Conservation (phyloP, 1,139 yeast genomes). For the Yamadazyma conglobata region DNA sequence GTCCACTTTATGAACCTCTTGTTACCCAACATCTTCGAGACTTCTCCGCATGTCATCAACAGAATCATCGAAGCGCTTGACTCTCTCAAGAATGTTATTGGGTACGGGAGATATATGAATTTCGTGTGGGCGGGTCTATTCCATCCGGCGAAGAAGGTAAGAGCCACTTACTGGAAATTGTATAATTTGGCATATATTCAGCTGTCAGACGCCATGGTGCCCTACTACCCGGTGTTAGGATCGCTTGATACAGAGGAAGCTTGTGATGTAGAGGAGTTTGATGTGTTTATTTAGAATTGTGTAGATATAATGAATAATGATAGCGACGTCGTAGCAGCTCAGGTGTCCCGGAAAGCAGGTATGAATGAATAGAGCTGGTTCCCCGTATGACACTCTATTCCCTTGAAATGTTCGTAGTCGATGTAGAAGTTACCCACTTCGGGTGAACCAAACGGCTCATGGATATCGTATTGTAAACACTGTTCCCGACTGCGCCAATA, state of each 20-base stretch:
- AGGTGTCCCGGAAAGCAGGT: background rate
- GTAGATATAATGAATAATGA: no score
- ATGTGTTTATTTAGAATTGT: slow-evolving; percentile 29
- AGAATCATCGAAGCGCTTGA: slow-evolving; percentile 82
- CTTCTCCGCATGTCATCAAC: slow-evolving; percentile 90
- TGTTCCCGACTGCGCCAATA: slow-evolving; percentile 1
- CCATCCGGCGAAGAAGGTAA: slow-evolving; percentile 88
- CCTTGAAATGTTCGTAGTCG: no score
- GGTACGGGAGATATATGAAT: slow-evolving; percentile 70
- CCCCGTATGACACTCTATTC: no score
- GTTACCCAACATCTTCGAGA: slow-evolving; percentile 83
- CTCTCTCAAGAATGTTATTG: slow-evolving; percentile 68
- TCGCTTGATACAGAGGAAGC: slow-evolving; percentile 10
- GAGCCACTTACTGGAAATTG: slow-evolving; percentile 81
- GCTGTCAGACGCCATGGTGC: slow-evolving; percentile 73
- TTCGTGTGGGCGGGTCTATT: slow-evolving; percentile 87
- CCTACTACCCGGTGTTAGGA: slow-evolving; percentile 65
- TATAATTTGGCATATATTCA: slow-evolving; percentile 77
- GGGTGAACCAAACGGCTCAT: no score
- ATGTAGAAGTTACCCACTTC: no score
- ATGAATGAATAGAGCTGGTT: background rate
- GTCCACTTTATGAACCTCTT: slow-evolving; percentile 71
- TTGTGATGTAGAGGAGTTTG: slow-evolving; percentile 38
- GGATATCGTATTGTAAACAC: no score
- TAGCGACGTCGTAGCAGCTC: background rate